Evolutionary conservation across 2,329 filamentous ascomycete genomes (phyloP).

Genomic region (Hysterium pulicare): DNA sequence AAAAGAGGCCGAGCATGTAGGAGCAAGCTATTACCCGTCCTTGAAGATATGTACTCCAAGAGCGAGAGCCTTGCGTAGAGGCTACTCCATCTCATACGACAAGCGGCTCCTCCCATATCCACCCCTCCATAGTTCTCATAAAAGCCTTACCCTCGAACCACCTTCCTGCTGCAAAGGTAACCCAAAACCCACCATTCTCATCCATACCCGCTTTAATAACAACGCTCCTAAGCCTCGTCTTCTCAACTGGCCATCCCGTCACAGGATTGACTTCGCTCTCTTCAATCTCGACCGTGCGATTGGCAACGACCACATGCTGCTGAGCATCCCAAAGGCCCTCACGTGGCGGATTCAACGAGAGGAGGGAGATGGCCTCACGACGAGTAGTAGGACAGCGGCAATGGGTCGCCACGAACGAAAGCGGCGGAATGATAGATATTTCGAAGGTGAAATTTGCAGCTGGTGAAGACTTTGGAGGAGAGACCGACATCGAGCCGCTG

Average conservation of each 20-base stretch:
- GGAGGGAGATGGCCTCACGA: conserved; percentile 14
- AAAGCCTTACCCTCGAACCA: too few relatives aligned
- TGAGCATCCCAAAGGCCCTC: conserved; percentile 20
- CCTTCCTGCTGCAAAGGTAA: too few relatives aligned
- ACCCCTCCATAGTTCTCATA: too few relatives aligned
- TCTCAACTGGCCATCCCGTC: conserved; percentile 15
- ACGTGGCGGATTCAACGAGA: conserved; percentile 12
- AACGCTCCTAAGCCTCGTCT: conserved; percentile 13
- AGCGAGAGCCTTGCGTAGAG: too few relatives aligned
- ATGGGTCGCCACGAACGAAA: conserved; percentile 11
- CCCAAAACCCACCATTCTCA: conserved; percentile 14
- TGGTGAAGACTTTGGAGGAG: not conserved
- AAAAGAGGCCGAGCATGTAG: too few relatives aligned
- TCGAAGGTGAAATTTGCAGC: conserved; percentile 16
- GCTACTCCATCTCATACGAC: too few relatives aligned
- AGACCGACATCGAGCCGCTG: not conserved
- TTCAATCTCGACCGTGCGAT: conserved; percentile 20
- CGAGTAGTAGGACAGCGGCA: conserved; percentile 19
- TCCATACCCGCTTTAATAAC: conserved; percentile 17
- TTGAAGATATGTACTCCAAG: too few relatives aligned
- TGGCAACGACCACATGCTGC: conserved; percentile 13
- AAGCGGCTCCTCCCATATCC: too few relatives aligned
- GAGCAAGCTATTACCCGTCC: too few relatives aligned
- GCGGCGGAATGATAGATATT: conserved; percentile 9
- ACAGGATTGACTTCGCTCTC: conserved; percentile 15